Percentiles rank a stretch among this genome's conserved stretches.
These are phyloP conservation scores for Ceratonia siliqua DNA, from an alignment of 306 rosid species.

Conservation along the genomic window DNA sequence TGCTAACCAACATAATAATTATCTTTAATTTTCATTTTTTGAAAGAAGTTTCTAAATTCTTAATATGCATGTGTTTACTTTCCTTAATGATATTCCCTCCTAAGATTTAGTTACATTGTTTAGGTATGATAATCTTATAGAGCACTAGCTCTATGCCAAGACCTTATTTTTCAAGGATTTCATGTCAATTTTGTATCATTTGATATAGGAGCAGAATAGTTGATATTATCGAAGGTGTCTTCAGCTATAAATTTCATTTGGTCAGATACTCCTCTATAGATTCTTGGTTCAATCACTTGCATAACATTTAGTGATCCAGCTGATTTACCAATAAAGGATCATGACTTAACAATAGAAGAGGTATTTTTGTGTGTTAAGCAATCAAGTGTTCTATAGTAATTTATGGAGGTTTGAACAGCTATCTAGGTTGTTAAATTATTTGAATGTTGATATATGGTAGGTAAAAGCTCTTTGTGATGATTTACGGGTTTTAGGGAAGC, in stretches of 20 bases:
- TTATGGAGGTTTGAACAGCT: background rate
- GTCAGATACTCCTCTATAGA: conserved; percentile 82
- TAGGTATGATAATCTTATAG: too few species aligned
- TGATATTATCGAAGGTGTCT: conserved; percentile 68
- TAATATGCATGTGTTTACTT: too few species aligned
- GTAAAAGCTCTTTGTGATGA: conserved; percentile 85
- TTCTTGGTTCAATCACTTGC: conserved; percentile 91
- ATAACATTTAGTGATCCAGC: conserved; percentile 63
- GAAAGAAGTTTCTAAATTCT: too few species aligned
- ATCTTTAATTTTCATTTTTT: too few species aligned
- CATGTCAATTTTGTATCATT: too few species aligned
- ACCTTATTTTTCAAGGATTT: too few species aligned
- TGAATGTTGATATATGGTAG: conserved; percentile 45
- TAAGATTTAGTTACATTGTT: too few species aligned
- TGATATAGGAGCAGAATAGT: too few species aligned
- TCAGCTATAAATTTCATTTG: conserved; percentile 75
- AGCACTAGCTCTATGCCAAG: too few species aligned
- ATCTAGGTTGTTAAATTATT: conserved; percentile 17
- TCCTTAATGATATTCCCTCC: too few species aligned
- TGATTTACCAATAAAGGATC: conserved; percentile 65
- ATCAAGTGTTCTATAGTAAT: background rate
- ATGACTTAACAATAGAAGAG: conserved; percentile 75
- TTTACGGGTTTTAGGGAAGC: conserved; percentile 86
- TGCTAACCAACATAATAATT: too few species aligned
- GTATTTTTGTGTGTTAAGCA: conserved; percentile 39